A percentile compares a stretch with the other conserved stretches of the same genome.
phyloP scores from a whole-genome alignment of 2,329 filamentous ascomycete genomes.

The Paecilomyces dactylethromorphus region DNA sequence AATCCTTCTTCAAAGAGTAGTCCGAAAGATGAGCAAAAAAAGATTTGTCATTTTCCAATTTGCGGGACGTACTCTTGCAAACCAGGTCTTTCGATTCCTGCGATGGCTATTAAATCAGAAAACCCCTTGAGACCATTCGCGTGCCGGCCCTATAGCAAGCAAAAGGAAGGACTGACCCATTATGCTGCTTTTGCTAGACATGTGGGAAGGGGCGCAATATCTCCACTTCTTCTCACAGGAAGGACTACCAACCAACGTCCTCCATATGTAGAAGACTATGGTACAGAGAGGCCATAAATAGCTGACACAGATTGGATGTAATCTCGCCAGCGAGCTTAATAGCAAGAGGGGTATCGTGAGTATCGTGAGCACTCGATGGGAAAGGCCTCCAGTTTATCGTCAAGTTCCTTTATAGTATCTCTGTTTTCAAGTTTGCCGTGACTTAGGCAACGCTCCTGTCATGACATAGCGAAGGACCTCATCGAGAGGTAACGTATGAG shows the following conservation, averaged over 20 bases:
- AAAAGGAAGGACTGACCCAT: not conserved
- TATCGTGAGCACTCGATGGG: too few species aligned
- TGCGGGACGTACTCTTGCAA: not conserved
- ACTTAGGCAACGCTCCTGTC: constrained; percentile 33
- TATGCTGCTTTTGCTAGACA: not conserved
- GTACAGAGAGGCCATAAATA: not conserved
- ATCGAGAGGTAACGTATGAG: constrained; percentile 35
- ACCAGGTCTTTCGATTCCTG: not conserved
- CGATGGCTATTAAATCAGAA: not conserved
- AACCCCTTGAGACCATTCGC: not conserved
- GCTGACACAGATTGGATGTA: not conserved
- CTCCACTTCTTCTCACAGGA: not conserved
- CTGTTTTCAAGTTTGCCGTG: constrained; percentile 11
- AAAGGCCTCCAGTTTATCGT: too few species aligned
- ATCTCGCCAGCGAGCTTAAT: too few species aligned
- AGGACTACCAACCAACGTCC: not conserved
- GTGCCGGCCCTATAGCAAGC: not conserved
- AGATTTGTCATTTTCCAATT: not conserved
- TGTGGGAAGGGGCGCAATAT: not conserved
- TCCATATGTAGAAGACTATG: not conserved
- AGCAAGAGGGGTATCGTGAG: too few species aligned
- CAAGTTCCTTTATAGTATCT: not conserved
- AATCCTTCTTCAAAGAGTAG: not conserved
- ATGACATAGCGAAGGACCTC: constrained; percentile 47
- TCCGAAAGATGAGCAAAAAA: not conserved